Base-by-base conservation (phyloP, 2,329 filamentous ascomycete genomes). In the Neophaeococcomyces aloes region DNA sequence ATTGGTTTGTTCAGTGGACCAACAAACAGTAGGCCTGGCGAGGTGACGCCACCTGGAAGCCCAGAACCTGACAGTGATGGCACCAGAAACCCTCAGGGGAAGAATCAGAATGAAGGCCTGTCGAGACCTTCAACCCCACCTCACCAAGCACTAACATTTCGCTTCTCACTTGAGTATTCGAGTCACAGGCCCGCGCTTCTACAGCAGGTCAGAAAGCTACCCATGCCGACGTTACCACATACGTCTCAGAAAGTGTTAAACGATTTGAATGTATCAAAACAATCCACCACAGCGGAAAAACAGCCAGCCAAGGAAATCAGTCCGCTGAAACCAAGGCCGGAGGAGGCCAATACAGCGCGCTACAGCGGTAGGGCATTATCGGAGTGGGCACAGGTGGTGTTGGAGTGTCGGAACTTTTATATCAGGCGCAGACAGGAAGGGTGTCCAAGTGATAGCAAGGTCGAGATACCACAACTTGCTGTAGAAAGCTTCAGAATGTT, bases 91-190 rank as follows among this genome's bases (percentile, higher is more conserved):
- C 21, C 17, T 21, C 17, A 27, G n/a, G 29, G 10, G 30, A 42
- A 42, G 19, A 31, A 42, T 11, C 38, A 33, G 29, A 27, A 27
- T 5, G 31, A 17, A 27, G 29, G 8, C n/a, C 32, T n/a, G 18
- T 44, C 47, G 27, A 60, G 59, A 31, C 64, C 57, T 48, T 65
- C 57, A 35, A 61, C 57, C n/a, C 61, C 60, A 36, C 44, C 53
- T 2, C 73, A 76, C 51, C 74, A 74, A 45, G 67, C 65, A 31
- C 78, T 74, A 52, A 76, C 69, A 49, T 83, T 83, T 66, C 79
- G 76, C 47, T 83, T 83, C 57, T 80, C 77, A 1, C 64, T 83
- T n/a, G 79, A 83, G 57, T 79, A 71, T 69, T 68, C 74, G 38
- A 73, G 76, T 45, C 34, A 32, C 11, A 71, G 72, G 55, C 61